Evolutionary conservation across 1,139 yeast species (phyloP).

Genomic region (Sugiyamaella castrensis): DNA sequence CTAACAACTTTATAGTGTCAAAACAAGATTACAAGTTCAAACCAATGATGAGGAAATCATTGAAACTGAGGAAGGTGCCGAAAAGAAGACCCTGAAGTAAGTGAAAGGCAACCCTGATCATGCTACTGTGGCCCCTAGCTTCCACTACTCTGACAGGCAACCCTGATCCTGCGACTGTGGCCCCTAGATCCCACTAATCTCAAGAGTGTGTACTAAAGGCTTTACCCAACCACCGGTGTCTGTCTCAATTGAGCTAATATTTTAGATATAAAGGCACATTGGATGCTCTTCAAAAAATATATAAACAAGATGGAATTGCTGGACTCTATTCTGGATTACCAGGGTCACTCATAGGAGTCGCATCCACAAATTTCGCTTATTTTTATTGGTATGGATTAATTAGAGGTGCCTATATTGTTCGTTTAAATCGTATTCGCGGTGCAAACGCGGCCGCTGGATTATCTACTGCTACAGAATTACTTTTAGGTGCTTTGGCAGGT

Average conservation of each 20-base stretch:
- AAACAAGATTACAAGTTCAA: constrained; percentile 69
- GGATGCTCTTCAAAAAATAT: constrained; percentile 62
- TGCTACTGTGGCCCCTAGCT: too few relatives aligned
- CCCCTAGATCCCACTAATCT: too few relatives aligned
- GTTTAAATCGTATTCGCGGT: constrained; percentile 18
- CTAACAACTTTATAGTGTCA: too few relatives aligned
- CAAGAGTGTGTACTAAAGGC: too few relatives aligned
- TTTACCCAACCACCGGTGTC: too few relatives aligned
- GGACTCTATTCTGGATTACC: constrained; percentile 77
- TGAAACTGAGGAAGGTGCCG: too few relatives aligned
- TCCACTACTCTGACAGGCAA: too few relatives aligned
- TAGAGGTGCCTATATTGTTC: constrained; percentile 53
- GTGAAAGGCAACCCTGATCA: too few relatives aligned
- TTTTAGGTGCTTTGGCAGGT: constrained; percentile 83
- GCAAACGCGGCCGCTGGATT: constrained; percentile 31
- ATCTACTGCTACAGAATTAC: constrained; percentile 65
- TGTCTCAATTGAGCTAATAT: too few relatives aligned
- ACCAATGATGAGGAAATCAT: constrained; percentile 20
- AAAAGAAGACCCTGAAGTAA: constrained; percentile 13
- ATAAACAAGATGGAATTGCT: constrained; percentile 55
- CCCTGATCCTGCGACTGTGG: too few relatives aligned
- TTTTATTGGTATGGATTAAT: constrained; percentile 83
- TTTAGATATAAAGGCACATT: constrained; percentile 56
- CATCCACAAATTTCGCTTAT: constrained; percentile 78
- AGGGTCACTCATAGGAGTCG: constrained; percentile 68